These are phyloP conservation scores for Entoloma clypeatum DNA, from an alignment of 1,284 basidiomycete genomes.

Conservation along the genomic window DNA sequence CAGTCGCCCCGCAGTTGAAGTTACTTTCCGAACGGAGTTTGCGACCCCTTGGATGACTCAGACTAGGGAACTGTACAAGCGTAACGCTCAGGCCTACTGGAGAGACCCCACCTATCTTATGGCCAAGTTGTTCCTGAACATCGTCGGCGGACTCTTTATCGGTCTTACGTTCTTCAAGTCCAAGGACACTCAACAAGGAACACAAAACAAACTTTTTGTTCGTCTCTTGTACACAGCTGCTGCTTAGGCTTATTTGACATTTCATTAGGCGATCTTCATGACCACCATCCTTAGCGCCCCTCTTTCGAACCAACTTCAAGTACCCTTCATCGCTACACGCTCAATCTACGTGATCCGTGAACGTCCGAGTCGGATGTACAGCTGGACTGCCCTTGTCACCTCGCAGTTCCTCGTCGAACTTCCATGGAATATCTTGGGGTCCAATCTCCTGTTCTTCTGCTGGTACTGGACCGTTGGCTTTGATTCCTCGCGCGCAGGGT, in stretches of 20 bases:
- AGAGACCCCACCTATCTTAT: slow-evolving; percentile 69
- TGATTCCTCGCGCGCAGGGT: slow-evolving; percentile 45
- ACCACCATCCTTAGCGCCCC: slow-evolving; percentile 39
- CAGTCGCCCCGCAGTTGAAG: slow-evolving; percentile 28
- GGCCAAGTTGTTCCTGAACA: slow-evolving; percentile 65
- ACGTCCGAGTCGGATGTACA: slow-evolving; percentile 76
- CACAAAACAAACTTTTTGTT: slow-evolving; percentile 80
- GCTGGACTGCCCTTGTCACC: slow-evolving; percentile 72
- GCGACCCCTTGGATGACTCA: slow-evolving; percentile 49
- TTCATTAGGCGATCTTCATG: slow-evolving; percentile 43
- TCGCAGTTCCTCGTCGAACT: slow-evolving; percentile 60
- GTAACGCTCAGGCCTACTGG: slow-evolving; percentile 40
- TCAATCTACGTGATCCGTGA: slow-evolving; percentile 72
- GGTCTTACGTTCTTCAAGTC: slow-evolving; percentile 66
- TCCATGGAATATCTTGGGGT: slow-evolving; percentile 64
- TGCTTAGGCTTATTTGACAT: neutral
- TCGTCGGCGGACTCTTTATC: slow-evolving; percentile 54
- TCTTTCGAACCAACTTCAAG: slow-evolving; percentile 45
- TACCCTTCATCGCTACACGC: slow-evolving; percentile 43
- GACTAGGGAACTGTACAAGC: slow-evolving; percentile 38
- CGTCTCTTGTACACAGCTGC: slow-evolving; percentile 13
- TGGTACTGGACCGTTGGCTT: slow-evolving; percentile 58
- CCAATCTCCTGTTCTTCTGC: slow-evolving; percentile 50
- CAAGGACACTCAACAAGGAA: slow-evolving; percentile 63
- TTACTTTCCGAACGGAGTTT: slow-evolving; percentile 44